These are phyloP conservation scores for Macrophomina tecta DNA, from an alignment of 2,329 filamentous ascomycete species.

Conservation along the genomic window DNA sequence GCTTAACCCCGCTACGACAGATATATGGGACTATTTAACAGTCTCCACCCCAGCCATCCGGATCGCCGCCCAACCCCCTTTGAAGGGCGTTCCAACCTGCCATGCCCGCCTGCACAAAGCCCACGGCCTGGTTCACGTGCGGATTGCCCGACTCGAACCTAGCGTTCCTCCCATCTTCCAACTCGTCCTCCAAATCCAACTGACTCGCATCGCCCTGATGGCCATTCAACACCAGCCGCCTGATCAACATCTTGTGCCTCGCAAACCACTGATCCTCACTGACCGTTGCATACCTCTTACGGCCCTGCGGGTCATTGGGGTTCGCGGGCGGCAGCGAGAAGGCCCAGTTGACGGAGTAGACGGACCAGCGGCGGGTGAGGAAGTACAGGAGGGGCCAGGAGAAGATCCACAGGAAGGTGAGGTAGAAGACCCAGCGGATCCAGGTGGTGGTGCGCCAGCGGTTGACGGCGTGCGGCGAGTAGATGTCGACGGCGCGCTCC, in stretches of 20 bases:
- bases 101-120: slow-evolving; percentile 42
- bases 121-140: slow-evolving; percentile 41
- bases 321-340: slow-evolving; percentile 51
- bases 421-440: slow-evolving; percentile 69
- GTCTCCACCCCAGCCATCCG: slow-evolving; percentile 26
- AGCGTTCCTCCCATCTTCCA: slow-evolving; percentile 52
- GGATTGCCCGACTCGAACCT: slow-evolving; percentile 37
- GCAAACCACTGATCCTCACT: slow-evolving; percentile 65
- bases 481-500: slow-evolving; percentile 65
- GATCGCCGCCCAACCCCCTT: slow-evolving; percentile 23
- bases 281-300: slow-evolving; percentile 57
- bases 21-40: neutral
- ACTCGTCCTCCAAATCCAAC: slow-evolving; percentile 39
- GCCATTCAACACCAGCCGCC: slow-evolving; percentile 64
- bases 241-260: slow-evolving; percentile 66
- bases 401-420: slow-evolving; percentile 72
- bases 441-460: slow-evolving; percentile 68
- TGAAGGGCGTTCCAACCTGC: slow-evolving; percentile 21
- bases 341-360: slow-evolving; percentile 66
- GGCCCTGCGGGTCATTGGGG: slow-evolving; percentile 30
- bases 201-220: slow-evolving; percentile 63
- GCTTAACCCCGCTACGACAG: too few relatives aligned
- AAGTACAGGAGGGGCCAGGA: slow-evolving; percentile 74
- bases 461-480: slow-evolving; percentile 68
- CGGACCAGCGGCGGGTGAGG: slow-evolving; percentile 70